Evolutionary conservation across 495 filamentous ascomycete species (phyloP), one percentile per base, ranked within the genome.

Genomic region (Trichoderma reesei): DNA sequence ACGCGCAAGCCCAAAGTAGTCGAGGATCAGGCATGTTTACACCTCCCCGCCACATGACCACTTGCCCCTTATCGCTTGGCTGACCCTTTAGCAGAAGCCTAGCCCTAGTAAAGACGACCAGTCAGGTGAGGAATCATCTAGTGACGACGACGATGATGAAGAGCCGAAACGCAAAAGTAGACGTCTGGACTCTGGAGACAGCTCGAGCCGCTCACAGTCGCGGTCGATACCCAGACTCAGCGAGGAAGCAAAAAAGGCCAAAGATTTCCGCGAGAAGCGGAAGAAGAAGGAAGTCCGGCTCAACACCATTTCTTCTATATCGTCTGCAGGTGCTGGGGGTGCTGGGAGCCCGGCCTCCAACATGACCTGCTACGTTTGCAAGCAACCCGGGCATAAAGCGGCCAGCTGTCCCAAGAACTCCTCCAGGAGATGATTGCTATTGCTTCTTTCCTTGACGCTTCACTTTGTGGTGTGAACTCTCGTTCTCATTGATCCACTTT

Each of bases 221-320:
- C 48, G 61, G n/a, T 18, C 59, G 16, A 61, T 7, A 3, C 6
- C 41, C n/a, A 63, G 41, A 44, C 18, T 33, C 6, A 63, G 41
- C 26, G 37, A 37, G 44, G 78, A 80, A 64, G 71, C 73, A 41
- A 68, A 62, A 41, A 78, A 78, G 67, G 72, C 76, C 11, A 72
- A 73, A 60, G 65, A 78, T 65, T 70, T 84, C 38, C 81, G 81
- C 14, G 78, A 79, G 38, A 75, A 79, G 65, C 73, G 82, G 5
- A 78, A 80, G 69, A 82, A 79, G 67, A 83, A 85, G 69, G 82
- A 86, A 59, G 72, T 86, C 51, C 85, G 84, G 60, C 70, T 88
- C 63, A 83, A 85, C 64, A 72, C 71, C 18, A 69, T 82, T 59
- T 81, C 71, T 33, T 76, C 80, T 14, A 76, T 87, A 42, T 84